Evolutionary conservation across 2,329 filamentous ascomycete species (phyloP).

Genomic region (Colletotrichum eremochloae): DNA sequence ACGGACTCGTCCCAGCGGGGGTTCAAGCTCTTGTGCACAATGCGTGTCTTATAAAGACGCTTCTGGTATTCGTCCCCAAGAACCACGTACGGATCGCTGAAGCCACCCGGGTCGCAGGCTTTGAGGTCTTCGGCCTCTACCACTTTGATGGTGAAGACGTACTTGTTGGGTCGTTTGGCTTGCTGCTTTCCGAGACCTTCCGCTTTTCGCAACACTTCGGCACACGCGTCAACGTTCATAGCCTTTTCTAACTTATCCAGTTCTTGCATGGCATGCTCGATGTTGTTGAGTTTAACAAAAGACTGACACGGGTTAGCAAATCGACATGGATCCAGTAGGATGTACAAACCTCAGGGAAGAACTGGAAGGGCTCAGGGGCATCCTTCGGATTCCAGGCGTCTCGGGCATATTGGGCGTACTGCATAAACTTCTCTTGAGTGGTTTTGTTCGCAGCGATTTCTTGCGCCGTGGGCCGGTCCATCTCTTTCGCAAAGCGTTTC

Average conservation of each 20-base stretch:
- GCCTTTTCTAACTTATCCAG: conserved; percentile 90
- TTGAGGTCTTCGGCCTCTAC: conserved; percentile 98
- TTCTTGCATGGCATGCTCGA: conserved; percentile 93
- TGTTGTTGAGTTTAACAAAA: conserved; percentile 97
- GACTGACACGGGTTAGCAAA: conserved; percentile 67
- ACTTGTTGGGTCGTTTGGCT: conserved; percentile 80
- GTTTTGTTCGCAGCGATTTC: conserved; percentile 85
- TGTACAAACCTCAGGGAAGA: conserved; percentile 85
- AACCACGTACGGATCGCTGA: conserved; percentile 97
- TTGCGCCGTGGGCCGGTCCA: conserved; percentile 91
- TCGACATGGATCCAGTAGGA: not conserved
- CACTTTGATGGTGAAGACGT: conserved; percentile 98
- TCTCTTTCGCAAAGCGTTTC: conserved; percentile 86
- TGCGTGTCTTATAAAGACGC: conserved; percentile 91
- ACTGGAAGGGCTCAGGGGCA: conserved; percentile 96
- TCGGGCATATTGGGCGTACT: conserved; percentile 91
- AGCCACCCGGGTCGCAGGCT: conserved; percentile 94
- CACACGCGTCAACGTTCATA: conserved; percentile 93
- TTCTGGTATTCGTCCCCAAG: conserved; percentile 98
- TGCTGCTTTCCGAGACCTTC: conserved; percentile 77
- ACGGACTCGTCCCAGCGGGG: conserved; percentile 98
- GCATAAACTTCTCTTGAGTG: conserved; percentile 92
- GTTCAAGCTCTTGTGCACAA: conserved; percentile 90
- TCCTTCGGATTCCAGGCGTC: conserved; percentile 94
- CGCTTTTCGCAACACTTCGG: conserved; percentile 81